A percentile compares a stretch with the other conserved stretches of the same genome.
Evolutionary conservation across 2,329 filamentous ascomycete genomes (phyloP).

Genomic region (Biscogniauxia marginata): DNA sequence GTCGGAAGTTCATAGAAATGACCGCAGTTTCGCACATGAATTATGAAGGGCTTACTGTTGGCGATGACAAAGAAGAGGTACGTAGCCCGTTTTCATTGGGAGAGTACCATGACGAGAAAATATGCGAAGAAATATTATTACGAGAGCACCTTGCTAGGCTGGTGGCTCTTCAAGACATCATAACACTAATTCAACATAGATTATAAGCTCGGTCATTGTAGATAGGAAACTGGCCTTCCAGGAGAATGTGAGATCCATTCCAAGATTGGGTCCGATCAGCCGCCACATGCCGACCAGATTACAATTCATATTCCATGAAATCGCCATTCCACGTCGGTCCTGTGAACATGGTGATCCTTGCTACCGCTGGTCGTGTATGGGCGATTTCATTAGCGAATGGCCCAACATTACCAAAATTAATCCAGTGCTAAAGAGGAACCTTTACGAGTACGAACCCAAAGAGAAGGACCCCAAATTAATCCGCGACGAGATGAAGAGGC

Average conservation of each 20-base stretch:
- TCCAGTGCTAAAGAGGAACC: not conserved
- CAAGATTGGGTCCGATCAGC: not conserved
- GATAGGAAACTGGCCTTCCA: constrained; percentile 30
- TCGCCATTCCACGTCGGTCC: not conserved
- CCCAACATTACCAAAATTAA: constrained; percentile 3
- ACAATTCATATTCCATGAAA: too few species aligned
- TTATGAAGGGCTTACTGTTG: constrained; percentile 29
- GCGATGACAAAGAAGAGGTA: constrained; percentile 22
- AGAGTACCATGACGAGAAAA: not conserved
- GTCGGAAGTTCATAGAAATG: constrained; percentile 21
- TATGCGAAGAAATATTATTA: not conserved
- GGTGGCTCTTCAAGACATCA: not conserved
- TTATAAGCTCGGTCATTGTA: constrained; percentile 31
- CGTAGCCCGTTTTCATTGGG: not conserved
- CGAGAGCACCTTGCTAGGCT: not conserved
- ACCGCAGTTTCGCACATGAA: constrained; percentile 26
- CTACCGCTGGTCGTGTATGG: not conserved
- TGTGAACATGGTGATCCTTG: not conserved
- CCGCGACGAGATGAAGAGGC: constrained; percentile 4
- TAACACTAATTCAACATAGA: constrained; percentile 10
- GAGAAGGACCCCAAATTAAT: constrained; percentile 3
- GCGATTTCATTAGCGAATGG: not conserved
- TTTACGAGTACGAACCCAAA: constrained; percentile 16
- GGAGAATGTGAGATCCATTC: not conserved
- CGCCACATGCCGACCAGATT: not conserved